Evolutionary conservation across 495 filamentous ascomycete species (phyloP).

Genomic region (Neurospora sp.): DNA sequence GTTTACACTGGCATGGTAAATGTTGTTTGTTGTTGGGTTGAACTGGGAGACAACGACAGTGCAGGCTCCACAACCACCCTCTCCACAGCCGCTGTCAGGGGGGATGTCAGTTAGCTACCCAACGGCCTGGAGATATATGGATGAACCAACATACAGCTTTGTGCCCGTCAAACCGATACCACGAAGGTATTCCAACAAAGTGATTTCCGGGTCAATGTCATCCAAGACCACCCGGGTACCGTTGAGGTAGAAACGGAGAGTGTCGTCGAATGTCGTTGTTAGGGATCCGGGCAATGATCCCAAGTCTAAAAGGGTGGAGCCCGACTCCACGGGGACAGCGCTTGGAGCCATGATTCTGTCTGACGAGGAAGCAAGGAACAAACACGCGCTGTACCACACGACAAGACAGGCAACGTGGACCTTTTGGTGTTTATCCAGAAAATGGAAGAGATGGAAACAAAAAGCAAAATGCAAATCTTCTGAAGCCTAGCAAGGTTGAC

Average conservation of each 20-base stretch:
- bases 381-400: too few relatives aligned
- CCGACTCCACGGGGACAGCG: conserved; percentile 30
- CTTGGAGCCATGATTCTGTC: conserved; percentile 35
- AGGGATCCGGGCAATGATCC: conserved; percentile 10
- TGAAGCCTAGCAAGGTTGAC: background rate
- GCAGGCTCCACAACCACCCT: conserved; percentile 94
- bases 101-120: conserved; percentile 12
- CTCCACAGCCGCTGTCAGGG: conserved; percentile 66
- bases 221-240: conserved; percentile 84
- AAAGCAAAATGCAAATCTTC: background rate
- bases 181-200: conserved; percentile 81
- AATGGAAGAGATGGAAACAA: background rate
- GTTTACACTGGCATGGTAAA: conserved; percentile 90
- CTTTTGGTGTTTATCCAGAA: background rate
- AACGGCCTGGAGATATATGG: conserved; percentile 3
- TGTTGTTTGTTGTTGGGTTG: conserved; percentile 79
- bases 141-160: conserved; percentile 36
- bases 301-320: conserved; percentile 10
- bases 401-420: background rate
- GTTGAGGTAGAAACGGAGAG: conserved; percentile 84
- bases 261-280: conserved; percentile 34
- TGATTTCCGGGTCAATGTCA: conserved; percentile 80
- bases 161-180: conserved; percentile 78
- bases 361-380: background rate
- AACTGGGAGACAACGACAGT: conserved; percentile 91